Evolutionary conservation across 2,329 filamentous ascomycete genomes (phyloP).

Genomic region (Aspergillus tamarii): DNA sequence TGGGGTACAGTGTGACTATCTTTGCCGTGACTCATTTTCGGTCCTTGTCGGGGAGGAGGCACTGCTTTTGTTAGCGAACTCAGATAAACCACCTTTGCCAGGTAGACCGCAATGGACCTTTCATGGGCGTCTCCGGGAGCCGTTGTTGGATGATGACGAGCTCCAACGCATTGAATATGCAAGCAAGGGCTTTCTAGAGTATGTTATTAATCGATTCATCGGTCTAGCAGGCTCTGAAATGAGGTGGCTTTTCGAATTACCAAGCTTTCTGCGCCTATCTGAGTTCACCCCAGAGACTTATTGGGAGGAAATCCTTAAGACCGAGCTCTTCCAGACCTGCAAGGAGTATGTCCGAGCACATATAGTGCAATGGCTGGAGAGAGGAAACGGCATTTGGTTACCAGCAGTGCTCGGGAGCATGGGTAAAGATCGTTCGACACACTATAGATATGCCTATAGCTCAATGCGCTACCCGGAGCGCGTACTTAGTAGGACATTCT

Average conservation of each 20-base stretch:
- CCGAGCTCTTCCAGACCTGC: slow-evolving; percentile 26
- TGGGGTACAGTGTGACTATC: slow-evolving; percentile 36
- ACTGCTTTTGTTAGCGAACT: slow-evolving; percentile 43
- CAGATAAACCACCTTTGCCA: slow-evolving; percentile 12
- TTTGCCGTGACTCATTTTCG: slow-evolving; percentile 55
- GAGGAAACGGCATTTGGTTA: slow-evolving; percentile 3
- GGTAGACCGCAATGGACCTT: slow-evolving; percentile 34
- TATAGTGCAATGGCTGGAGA: slow-evolving; percentile 26
- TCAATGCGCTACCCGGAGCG: slow-evolving; percentile 16
- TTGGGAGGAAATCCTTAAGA: slow-evolving; percentile 19
- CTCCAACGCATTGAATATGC: slow-evolving; percentile 63
- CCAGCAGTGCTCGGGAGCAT: neutral
- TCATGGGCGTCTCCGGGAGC: slow-evolving; percentile 52
- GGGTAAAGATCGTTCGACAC: slow-evolving; percentile 10
- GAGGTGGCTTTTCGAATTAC: slow-evolving; percentile 41
- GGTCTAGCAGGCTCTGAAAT: slow-evolving; percentile 38
- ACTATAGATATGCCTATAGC: slow-evolving; percentile 8
- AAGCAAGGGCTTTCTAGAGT: slow-evolving; percentile 55
- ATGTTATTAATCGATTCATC: slow-evolving; percentile 45
- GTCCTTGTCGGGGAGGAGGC: slow-evolving; percentile 67
- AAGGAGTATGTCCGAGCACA: slow-evolving; percentile 37
- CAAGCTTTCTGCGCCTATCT: slow-evolving; percentile 34
- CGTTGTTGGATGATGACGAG: slow-evolving; percentile 56
- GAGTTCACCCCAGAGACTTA: slow-evolving; percentile 19
- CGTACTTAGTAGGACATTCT: slow-evolving; percentile 20